phyloP scores from a whole-genome alignment of 2,329 filamentous ascomycete genomes.

The Cladosporium phlei region DNA sequence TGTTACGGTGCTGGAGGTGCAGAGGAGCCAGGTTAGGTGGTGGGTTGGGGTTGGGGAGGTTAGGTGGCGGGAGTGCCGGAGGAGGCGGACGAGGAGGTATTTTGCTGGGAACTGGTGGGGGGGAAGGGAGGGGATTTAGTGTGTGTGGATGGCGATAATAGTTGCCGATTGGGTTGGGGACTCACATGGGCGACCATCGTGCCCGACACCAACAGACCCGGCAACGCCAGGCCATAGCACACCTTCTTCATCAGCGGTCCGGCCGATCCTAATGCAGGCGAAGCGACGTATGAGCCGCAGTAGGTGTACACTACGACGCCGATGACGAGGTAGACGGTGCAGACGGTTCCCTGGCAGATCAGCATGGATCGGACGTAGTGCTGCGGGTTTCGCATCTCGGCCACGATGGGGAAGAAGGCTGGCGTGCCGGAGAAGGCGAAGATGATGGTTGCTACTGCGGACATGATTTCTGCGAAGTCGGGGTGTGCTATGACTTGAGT shows the following conservation, averaged over 20 bases:
- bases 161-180: neutral
- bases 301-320: conserved; percentile 57
- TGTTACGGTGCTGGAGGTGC: conserved; percentile 17
- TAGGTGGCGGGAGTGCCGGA: conserved; percentile 48
- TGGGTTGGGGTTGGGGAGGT: conserved; percentile 48
- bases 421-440: conserved; percentile 56
- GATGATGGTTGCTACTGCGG: conserved; percentile 55
- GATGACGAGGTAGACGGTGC: conserved; percentile 54
- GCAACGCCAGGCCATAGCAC: conserved; percentile 55
- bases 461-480: conserved; percentile 54
- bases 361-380: conserved; percentile 59
- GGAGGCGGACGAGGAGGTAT: conserved; percentile 53
- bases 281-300: conserved; percentile 60
- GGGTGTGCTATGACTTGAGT: conserved; percentile 54
- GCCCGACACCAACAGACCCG: conserved; percentile 46
- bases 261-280: conserved; percentile 57
- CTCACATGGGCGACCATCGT: conserved; percentile 9
- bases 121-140: neutral
- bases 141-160: no score
- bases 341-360: conserved; percentile 55
- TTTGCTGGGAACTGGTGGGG: conserved; percentile 48
- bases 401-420: conserved; percentile 60
- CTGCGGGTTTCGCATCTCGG: conserved; percentile 57
- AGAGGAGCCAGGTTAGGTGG: conserved; percentile 48
- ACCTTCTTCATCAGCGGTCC: conserved; percentile 58